A percentile compares a stretch with the other conserved stretches of the same genome.
phyloP scores from a whole-genome alignment of 345 rosid genomes.

The Acer negundo region DNA sequence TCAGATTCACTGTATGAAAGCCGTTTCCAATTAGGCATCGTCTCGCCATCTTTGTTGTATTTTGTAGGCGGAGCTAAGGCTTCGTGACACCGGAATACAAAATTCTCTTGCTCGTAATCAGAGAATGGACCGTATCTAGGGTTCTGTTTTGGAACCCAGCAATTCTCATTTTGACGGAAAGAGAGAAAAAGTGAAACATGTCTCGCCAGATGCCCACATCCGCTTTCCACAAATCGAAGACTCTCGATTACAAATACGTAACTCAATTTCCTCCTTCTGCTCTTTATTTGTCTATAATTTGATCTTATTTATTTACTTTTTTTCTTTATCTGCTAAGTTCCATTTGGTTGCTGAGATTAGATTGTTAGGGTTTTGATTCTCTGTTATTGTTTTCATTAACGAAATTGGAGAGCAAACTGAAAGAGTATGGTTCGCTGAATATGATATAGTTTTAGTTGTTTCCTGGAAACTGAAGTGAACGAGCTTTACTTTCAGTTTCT shows the following conservation, averaged over 20 bases:
- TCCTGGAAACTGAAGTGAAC: no score
- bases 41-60: no score
- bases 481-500: neutral
- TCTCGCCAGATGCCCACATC: slow-evolving; percentile 59
- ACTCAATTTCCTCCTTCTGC: slow-evolving; percentile 20
- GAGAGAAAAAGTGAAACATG: slow-evolving; percentile 23
- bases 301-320: slow-evolving; percentile 8
- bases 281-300: neutral
- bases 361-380: neutral
- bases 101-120: no score
- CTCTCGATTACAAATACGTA: slow-evolving; percentile 91
- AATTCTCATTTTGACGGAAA: neutral
- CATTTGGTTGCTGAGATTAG: neutral
- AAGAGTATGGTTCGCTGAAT: neutral
- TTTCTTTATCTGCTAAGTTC: neutral
- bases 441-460: neutral
- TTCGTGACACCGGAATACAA: no score
- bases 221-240: slow-evolving; percentile 79
- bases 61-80: no score
- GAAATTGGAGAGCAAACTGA: neutral
- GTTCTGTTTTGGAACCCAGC: no score
- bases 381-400: neutral
- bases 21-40: no score
- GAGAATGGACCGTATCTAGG: no score
- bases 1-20: slow-evolving; percentile 9